Conservation (phyloP, 768 basidiomycete genomes). For the Gymnopilus junonius region DNA sequence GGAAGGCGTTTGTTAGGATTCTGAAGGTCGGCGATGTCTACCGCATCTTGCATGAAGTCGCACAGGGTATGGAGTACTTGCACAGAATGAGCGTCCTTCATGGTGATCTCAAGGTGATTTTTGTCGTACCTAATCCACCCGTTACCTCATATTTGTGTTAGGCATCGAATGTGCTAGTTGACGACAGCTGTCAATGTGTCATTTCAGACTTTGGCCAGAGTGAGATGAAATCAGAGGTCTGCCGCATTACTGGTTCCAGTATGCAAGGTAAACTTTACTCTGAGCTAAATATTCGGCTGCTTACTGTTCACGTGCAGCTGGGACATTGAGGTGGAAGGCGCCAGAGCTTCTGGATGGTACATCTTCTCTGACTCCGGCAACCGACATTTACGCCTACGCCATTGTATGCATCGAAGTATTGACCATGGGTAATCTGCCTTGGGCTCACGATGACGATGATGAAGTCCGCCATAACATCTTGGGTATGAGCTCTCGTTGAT, state of each 20-base stretch:
- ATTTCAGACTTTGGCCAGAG: conserved; percentile 86
- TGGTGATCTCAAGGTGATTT: conserved; percentile 75
- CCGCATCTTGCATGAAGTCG: conserved; percentile 73
- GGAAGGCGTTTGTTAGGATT: conserved; percentile 15
- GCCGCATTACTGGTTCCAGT: conserved; percentile 56
- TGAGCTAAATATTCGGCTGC: neutral
- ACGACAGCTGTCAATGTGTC: conserved; percentile 66
- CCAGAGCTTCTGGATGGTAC: conserved; percentile 65
- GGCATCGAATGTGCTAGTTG: conserved; percentile 80
- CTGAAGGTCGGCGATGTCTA: conserved; percentile 49
- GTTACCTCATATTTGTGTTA: conserved; percentile 18
- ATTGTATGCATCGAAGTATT: conserved; percentile 69
- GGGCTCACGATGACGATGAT: conserved; percentile 54
- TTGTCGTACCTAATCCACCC: neutral
- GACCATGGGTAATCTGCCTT: conserved; percentile 64
- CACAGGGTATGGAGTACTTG: conserved; percentile 82
- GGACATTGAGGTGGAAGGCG: conserved; percentile 72
- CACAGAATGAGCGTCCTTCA: conserved; percentile 73
- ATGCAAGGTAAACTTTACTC: conserved; percentile 46
- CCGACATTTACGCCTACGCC: conserved; percentile 73
- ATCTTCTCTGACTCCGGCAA: conserved; percentile 50
- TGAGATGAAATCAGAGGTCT: conserved; percentile 77
- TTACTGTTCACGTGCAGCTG: conserved; percentile 42
- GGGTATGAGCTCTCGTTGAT: too few species aligned
- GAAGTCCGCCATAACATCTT: conserved; percentile 55